These are phyloP conservation scores for Fusarium sp. DNA, from an alignment of 2,329 filamentous ascomycete species.

Conservation along the genomic window DNA sequence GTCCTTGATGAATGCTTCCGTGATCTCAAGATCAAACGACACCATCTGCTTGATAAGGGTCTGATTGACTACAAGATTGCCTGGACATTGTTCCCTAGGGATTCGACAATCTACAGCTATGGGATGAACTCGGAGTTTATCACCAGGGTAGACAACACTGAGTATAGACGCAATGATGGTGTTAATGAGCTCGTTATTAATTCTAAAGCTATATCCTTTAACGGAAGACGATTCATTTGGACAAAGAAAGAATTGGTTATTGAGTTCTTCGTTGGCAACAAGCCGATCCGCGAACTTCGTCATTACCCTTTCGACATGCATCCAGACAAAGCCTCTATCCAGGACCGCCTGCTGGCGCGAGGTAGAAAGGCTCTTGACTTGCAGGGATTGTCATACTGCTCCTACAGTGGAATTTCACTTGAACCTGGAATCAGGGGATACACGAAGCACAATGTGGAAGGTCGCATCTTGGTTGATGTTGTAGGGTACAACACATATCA, in stretches of 20 bases:
- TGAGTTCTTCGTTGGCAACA: conserved; percentile 53
- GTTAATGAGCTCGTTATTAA: conserved; percentile 44
- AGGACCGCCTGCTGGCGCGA: conserved; percentile 48
- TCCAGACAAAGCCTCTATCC: conserved; percentile 46
- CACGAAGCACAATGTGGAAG: conserved; percentile 54
- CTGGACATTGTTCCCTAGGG: conserved; percentile 59
- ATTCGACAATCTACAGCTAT: conserved; percentile 54
- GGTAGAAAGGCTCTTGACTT: conserved; percentile 57
- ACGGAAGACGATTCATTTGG: conserved; percentile 58
- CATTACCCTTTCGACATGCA: conserved; percentile 54
- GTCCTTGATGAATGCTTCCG: conserved; percentile 59
- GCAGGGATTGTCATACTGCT: conserved; percentile 56
- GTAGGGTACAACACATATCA: conserved; percentile 58
- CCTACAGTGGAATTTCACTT: conserved; percentile 50
- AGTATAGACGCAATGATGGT: conserved; percentile 41
- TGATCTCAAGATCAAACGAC: conserved; percentile 52
- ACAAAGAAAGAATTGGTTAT: conserved; percentile 49
- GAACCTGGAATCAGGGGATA: too few species aligned
- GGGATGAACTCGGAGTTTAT: conserved; percentile 57
- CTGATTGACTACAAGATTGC: conserved; percentile 57
- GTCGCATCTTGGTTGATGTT: conserved; percentile 56
- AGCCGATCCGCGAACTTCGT: conserved; percentile 54
- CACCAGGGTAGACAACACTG: conserved; percentile 52
- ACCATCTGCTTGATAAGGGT: conserved; percentile 51
- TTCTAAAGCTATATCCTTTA: conserved; percentile 54